phyloP scores from a whole-genome alignment of 2,329 filamentous ascomycete species.

The Aspergillus ustus region DNA sequence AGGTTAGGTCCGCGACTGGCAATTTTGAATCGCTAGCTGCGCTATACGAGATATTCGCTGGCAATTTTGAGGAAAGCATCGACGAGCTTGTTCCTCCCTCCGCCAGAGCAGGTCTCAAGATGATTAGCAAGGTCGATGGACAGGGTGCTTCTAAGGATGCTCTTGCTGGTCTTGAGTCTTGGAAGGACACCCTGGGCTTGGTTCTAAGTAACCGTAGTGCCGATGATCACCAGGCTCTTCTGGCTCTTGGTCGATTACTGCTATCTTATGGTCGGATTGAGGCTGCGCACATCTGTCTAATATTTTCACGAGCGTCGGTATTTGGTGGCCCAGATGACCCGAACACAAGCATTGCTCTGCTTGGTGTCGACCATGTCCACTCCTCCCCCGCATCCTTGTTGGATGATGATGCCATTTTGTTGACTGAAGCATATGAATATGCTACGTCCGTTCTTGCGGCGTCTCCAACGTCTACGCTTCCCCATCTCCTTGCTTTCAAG shows the following conservation, averaged over 20 bases:
- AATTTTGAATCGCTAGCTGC: constrained; percentile 88
- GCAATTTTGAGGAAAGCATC: constrained; percentile 91
- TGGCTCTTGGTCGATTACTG: constrained; percentile 80
- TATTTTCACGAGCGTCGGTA: constrained; percentile 77
- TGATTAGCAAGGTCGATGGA: constrained; percentile 74
- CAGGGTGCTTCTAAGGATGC: constrained; percentile 69
- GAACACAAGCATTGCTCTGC: constrained; percentile 75
- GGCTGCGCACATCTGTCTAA: constrained; percentile 90
- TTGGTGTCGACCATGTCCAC: constrained; percentile 80
- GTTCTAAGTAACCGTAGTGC: constrained; percentile 85
- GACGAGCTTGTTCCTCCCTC: constrained; percentile 94
- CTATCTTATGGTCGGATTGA: constrained; percentile 85
- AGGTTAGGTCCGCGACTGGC: constrained; percentile 80
- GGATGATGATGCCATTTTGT: constrained; percentile 82
- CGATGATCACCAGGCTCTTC: constrained; percentile 76
- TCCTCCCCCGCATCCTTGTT: constrained; percentile 73
- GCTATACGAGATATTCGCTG: constrained; percentile 90
- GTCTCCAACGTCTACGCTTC: constrained; percentile 63
- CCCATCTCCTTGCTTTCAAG: constrained; percentile 90
- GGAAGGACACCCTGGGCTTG: constrained; percentile 86
- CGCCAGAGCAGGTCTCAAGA: constrained; percentile 86
- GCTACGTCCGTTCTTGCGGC: constrained; percentile 73
- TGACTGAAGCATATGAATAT: constrained; percentile 97
- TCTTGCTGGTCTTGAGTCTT: constrained; percentile 85
- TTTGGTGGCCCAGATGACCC: constrained; percentile 86